Conservation (phyloP, 2,329 filamentous ascomycete species). For the Whalleya microplaca region DNA sequence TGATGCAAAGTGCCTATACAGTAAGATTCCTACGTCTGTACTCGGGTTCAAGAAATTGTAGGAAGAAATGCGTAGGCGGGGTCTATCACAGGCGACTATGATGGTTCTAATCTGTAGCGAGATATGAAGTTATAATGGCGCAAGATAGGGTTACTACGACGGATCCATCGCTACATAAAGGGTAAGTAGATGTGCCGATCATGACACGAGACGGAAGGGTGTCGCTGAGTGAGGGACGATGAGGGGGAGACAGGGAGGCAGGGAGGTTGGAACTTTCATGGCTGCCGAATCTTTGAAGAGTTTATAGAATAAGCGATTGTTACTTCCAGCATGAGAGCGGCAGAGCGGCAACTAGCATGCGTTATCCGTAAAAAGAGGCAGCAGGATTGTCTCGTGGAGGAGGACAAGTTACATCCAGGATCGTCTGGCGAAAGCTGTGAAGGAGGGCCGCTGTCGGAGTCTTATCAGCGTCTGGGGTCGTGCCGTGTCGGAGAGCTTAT, state of each 20-base stretch:
- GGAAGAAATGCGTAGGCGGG: too few species aligned
- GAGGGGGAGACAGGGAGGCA: too few species aligned
- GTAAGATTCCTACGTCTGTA: too few species aligned
- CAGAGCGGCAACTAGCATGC: constrained; percentile 1
- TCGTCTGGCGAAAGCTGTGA: constrained; percentile 8
- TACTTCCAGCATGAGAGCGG: too few species aligned
- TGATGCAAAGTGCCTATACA: too few species aligned
- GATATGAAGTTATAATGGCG: constrained; percentile 11
- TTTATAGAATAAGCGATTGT: constrained; percentile 1
- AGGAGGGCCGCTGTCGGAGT: constrained; percentile 27
- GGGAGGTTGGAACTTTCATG: constrained; percentile 3
- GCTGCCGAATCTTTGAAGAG: background rate
- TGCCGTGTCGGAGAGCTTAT: constrained; percentile 16
- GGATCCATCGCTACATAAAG: constrained; percentile 10
- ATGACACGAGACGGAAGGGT: constrained; percentile 11
- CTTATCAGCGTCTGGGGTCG: constrained; percentile 22
- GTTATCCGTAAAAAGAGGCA: constrained; percentile 8
- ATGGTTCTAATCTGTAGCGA: constrained; percentile 1
- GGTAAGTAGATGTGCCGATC: constrained; percentile 16
- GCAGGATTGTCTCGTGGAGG: constrained; percentile 16
- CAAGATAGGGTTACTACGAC: constrained; percentile 24
- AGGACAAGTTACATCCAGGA: constrained; percentile 9
- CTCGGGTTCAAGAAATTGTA: too few species aligned
- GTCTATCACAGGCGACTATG: too few species aligned
- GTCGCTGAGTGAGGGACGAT: constrained; percentile 1